Evolutionary conservation across 2,329 filamentous ascomycete genomes (phyloP), one percentile per base, ranked within the genome.

Genomic region (Tolypocladium guangdongense): DNA sequence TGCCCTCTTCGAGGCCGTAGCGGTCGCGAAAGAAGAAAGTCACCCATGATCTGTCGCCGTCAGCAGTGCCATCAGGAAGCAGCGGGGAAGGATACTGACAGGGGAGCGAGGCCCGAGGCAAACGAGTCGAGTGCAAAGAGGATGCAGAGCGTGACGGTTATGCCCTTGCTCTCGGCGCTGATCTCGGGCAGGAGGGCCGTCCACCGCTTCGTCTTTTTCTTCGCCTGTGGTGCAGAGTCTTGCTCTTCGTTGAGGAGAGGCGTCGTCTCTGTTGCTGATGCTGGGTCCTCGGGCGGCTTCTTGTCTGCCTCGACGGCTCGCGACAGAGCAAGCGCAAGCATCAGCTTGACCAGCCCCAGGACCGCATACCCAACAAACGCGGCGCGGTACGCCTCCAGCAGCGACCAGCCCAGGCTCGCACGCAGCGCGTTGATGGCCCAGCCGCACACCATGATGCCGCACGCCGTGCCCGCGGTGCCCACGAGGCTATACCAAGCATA

Each of bases 81-180:
- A 32, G 10, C 63, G 2, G 65, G 67, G 14, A 66, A 62, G 27
- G 1, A 24, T 8, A 71, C 78, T 66, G 70, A 83, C 74, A 82
- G 62, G 24, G 82, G 80, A 4, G 83, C 84, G 64, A 91, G 77
- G 2, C 87, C 87, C 1, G 82, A 85, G 1, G 84, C 86, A 54
- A 90, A 78, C 0, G 82, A 79, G 64, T 90, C 87, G 7, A 90
- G 62, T 1, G 77, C 78, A 60, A 90, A 86, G 1, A 92, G 71
- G 8, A 86, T 67, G 62, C 83, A 86, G 0, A 92, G 73, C 50
- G 82, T 80, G 51, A 78, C 64, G 7, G 87, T 71, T 33, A 83
- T 74, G 0, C 69, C 61, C 7, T 76, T 69, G 37, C 77, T 83
- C n/a, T 78, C 71, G 3, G 66, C 68, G 6, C 80, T 82, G 22